Conservation (phyloP, 2,329 filamentous ascomycete genomes). For the Sclerotinia spermophila region DNA sequence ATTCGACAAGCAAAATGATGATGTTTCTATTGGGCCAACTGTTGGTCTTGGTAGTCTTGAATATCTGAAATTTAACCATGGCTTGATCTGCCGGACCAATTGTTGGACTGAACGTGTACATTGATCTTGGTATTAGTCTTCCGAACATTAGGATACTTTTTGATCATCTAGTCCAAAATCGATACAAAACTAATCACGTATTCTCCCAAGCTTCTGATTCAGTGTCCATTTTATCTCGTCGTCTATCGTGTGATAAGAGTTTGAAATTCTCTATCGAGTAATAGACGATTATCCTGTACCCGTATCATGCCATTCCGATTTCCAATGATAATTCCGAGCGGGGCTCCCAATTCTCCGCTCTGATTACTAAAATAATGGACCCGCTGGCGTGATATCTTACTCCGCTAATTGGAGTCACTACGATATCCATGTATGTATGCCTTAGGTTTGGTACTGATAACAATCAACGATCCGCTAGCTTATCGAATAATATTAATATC, state of each 20-base stretch:
- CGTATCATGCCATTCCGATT: neutral
- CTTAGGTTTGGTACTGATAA: neutral
- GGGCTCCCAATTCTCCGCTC: neutral
- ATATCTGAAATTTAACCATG: neutral
- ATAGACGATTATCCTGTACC: neutral
- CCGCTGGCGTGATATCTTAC: neutral
- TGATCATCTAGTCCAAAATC: neutral
- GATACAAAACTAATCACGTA: neutral
- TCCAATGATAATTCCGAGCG: neutral
- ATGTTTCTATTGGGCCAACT: neutral
- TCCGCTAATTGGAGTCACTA: neutral
- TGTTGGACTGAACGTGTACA: neutral
- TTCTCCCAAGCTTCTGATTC: neutral
- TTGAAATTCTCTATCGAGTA: neutral
- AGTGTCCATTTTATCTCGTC: neutral
- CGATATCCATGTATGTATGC: neutral
- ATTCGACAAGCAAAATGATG: neutral
- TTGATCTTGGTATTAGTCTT: neutral
- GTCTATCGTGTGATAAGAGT: neutral
- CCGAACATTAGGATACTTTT: neutral
- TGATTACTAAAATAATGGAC: neutral
- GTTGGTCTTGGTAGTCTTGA: neutral
- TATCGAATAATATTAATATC: neutral
- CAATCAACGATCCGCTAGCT: neutral
- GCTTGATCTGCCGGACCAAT: neutral